Evolutionary conservation across 2,329 filamentous ascomycete species (phyloP).

Genomic region (Fusarium tanahbumbuense): DNA sequence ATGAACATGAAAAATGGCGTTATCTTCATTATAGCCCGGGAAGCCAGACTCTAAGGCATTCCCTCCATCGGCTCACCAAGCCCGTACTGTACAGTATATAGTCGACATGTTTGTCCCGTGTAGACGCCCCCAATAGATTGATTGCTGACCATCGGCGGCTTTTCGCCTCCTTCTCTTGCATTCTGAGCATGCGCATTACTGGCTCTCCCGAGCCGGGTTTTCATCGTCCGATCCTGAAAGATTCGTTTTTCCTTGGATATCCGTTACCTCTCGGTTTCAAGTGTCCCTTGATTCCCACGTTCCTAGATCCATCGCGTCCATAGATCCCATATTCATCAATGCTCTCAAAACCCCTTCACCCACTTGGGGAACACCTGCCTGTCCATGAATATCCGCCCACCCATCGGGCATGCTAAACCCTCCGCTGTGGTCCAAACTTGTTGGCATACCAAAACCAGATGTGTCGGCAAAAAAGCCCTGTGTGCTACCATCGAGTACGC

Average conservation of each 20-base stretch:
- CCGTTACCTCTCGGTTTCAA: slow-evolving; percentile 33
- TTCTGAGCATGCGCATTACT: neutral
- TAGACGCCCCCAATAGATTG: slow-evolving; percentile 31
- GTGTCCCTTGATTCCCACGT: slow-evolving; percentile 58
- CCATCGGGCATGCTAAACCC: slow-evolving; percentile 58
- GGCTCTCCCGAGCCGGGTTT: neutral
- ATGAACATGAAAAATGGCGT: slow-evolving; percentile 17
- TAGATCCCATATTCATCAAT: slow-evolving; percentile 68
- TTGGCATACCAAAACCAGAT: slow-evolving; percentile 52
- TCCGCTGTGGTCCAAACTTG: slow-evolving; percentile 40
- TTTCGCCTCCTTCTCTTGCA: slow-evolving; percentile 18
- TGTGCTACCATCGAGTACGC: slow-evolving; percentile 52
- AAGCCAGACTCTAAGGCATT: slow-evolving; percentile 29
- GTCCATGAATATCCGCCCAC: slow-evolving; percentile 58
- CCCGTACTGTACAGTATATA: slow-evolving; percentile 33
- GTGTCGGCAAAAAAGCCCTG: slow-evolving; percentile 56
- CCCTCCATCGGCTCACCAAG: slow-evolving; percentile 24
- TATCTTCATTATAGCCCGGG: slow-evolving; percentile 36
- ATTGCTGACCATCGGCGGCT: slow-evolving; percentile 10
- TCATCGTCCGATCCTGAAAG: neutral
- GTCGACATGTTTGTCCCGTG: slow-evolving; percentile 27
- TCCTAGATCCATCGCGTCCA: slow-evolving; percentile 69
- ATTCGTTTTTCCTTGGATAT: neutral
- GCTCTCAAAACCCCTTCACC: slow-evolving; percentile 68
- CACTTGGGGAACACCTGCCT: slow-evolving; percentile 64